phyloP scores from a whole-genome alignment of 1,139 yeast species.

The Sugiyamaella neomexicana region DNA sequence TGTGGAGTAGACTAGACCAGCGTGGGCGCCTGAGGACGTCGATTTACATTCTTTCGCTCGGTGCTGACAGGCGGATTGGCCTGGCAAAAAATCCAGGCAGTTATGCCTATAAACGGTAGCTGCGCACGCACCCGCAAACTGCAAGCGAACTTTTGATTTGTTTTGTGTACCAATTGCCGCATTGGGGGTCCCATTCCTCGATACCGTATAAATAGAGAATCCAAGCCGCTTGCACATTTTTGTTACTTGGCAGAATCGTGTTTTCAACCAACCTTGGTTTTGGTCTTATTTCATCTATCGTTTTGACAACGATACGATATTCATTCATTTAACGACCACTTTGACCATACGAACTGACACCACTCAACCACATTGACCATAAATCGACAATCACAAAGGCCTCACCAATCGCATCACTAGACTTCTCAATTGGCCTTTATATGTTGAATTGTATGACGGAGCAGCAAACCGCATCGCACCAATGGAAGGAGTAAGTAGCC shows the following conservation, averaged over 20 bases:
- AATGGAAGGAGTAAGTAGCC: slow-evolving; percentile 11
- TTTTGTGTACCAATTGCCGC: slow-evolving; percentile 21
- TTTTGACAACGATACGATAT: not conserved
- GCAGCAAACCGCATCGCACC: not conserved
- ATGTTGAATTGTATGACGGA: not conserved
- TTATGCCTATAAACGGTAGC: not conserved
- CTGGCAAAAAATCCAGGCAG: not conserved
- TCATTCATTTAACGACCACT: not conserved
- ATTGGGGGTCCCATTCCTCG: slow-evolving; percentile 21
- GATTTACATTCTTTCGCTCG: too few relatives aligned
- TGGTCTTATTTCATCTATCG: not conserved
- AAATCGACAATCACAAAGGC: not conserved
- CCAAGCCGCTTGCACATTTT: slow-evolving; percentile 10
- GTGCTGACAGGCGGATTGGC: not conserved
- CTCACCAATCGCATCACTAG: not conserved
- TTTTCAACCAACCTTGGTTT: not conserved
- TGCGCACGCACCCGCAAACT: slow-evolving; percentile 7
- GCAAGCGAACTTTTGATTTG: slow-evolving; percentile 7
- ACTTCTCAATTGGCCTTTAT: too few relatives aligned
- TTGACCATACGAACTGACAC: not conserved
- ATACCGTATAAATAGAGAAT: slow-evolving; percentile 12
- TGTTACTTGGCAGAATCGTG: not conserved
- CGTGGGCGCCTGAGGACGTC: too few relatives aligned
- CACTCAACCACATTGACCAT: not conserved
- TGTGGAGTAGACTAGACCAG: too few relatives aligned